phyloP scores from a whole-genome alignment of 148 eudicot genomes.

The Rhododendron ovatum region DNA sequence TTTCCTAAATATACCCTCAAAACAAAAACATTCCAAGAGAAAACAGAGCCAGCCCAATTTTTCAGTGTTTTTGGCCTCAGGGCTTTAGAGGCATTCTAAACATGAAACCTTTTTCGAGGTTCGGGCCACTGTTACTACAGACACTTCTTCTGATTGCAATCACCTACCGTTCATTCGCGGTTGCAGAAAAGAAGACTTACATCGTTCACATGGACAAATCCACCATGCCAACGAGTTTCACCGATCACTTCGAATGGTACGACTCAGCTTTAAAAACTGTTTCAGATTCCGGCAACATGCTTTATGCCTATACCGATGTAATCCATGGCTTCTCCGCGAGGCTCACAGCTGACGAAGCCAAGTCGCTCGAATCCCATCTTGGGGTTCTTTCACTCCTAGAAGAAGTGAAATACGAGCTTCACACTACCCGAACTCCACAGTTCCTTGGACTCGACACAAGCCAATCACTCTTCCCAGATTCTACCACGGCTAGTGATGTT shows the following conservation, averaged over 20 bases:
- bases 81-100: not conserved
- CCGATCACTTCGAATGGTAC: conserved; percentile 67
- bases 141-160: conserved; percentile 27
- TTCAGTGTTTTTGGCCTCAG: not conserved
- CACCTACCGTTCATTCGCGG: conserved; percentile 15
- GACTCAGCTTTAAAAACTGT: conserved; percentile 50
- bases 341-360: conserved; percentile 56
- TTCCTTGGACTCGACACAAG: conserved; percentile 59
- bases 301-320: conserved; percentile 59
- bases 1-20: not conserved
- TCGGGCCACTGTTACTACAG: conserved; percentile 24
- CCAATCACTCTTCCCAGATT: conserved; percentile 30
- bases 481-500: conserved; percentile 42
- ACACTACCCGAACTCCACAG: conserved; percentile 72
- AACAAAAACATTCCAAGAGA: conserved; percentile 8
- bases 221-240: conserved; percentile 46
- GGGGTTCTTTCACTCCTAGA: conserved; percentile 56
- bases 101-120: conserved; percentile 32
- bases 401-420: conserved; percentile 61
- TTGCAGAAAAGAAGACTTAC: conserved; percentile 46
- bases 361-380: conserved; percentile 33
- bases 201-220: conserved; percentile 81
- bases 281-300: conserved; percentile 47
- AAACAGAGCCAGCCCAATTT: conserved; percentile 10
- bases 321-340: conserved; percentile 72